Conservation (phyloP, 192 early-diverging fungal species). For the Piromyces finnis region DNA sequence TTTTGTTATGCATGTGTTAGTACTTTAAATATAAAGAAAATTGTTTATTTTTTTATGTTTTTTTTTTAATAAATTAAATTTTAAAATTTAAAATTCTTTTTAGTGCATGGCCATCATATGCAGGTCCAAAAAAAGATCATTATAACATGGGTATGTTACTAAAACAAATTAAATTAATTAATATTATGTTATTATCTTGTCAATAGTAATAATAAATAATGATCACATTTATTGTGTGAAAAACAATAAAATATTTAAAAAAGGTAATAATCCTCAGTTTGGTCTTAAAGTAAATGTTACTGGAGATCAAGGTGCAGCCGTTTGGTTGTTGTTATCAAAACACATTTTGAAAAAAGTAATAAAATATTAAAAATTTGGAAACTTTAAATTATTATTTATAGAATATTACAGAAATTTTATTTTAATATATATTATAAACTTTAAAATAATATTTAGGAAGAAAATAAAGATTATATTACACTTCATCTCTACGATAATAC, state of each 20-base stretch:
- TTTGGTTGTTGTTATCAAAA: constrained; percentile 70
- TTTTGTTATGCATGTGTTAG: constrained; percentile 54
- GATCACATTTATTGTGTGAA: constrained; percentile 15
- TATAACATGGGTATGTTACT: not conserved
- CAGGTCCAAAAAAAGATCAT: not conserved
- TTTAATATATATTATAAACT: no score
- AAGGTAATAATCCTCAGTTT: constrained; percentile 69
- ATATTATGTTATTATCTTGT: not conserved
- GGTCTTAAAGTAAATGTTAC: constrained; percentile 36
- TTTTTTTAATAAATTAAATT: no score
- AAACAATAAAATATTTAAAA: constrained; percentile 27
- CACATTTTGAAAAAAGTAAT: constrained; percentile 45
- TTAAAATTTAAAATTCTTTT: no score
- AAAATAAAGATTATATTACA: constrained; percentile 76
- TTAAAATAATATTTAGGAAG: no score
- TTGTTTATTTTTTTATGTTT: no score
- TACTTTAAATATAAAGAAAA: constrained; percentile 1
- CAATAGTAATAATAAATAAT: not conserved
- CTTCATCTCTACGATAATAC: constrained; percentile 63
- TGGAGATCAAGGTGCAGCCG: constrained; percentile 23
- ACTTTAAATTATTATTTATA: no score
- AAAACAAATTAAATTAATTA: no score
- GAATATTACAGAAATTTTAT: no score
- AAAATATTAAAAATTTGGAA: no score
- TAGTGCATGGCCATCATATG: not conserved